Percentiles rank a stretch among this genome's conserved stretches.
phyloP scores from a whole-genome alignment of 148 eudicot genomes.

The Silene latifolia region DNA sequence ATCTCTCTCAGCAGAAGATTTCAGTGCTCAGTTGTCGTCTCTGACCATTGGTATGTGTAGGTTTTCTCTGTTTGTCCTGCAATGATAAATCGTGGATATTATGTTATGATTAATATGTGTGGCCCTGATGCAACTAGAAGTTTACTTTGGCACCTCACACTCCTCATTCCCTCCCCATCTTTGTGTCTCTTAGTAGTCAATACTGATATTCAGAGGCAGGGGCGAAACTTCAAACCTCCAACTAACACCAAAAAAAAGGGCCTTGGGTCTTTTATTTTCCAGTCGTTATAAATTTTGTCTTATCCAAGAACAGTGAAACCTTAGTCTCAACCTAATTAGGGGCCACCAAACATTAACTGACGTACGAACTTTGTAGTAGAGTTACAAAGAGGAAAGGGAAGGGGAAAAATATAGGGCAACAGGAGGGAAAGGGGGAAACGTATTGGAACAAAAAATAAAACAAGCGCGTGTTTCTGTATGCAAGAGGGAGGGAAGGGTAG shows the following conservation, averaged over 20 bases:
- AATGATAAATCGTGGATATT: background rate
- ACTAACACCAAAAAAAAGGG: background rate
- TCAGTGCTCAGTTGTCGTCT: slow-evolving; percentile 83
- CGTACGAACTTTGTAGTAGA: background rate
- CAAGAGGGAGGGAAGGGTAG: too few species aligned
- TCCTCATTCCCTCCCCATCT: too few species aligned
- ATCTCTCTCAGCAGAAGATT: slow-evolving; percentile 69
- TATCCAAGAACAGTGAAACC: background rate
- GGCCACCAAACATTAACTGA: too few species aligned
- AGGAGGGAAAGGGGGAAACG: background rate
- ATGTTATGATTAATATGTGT: background rate
- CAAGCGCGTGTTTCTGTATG: too few species aligned
- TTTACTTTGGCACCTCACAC: background rate
- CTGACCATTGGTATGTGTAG: slow-evolving; percentile 66
- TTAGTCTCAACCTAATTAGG: background rate
- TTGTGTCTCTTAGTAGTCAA: background rate
- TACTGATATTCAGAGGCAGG: too few species aligned
- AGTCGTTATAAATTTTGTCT: background rate
- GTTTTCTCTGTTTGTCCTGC: background rate
- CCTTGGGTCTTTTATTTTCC: background rate
- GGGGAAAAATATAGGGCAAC: background rate
- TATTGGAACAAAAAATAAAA: too few species aligned
- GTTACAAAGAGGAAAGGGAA: background rate
- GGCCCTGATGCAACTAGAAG: background rate
- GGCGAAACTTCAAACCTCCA: background rate